A percentile compares a stretch with the other conserved stretches of the same genome.
Conservation (phyloP, 345 rosid species). For the Populus deltoides region DNA sequence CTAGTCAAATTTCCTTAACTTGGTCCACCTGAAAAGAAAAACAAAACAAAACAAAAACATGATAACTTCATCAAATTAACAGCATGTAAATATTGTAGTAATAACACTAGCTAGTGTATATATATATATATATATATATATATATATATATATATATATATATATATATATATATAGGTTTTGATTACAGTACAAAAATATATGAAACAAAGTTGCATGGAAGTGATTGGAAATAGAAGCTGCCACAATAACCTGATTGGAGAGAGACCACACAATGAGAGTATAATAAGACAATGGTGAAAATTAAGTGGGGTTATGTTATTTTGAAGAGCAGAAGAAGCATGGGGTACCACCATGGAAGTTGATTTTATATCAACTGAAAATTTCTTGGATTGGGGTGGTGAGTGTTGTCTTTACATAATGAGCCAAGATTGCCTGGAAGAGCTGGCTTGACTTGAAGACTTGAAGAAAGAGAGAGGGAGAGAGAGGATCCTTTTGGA, state of each 20-base stretch:
- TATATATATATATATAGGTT: background rate
- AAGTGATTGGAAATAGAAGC: background rate
- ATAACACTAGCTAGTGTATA: background rate
- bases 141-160: background rate
- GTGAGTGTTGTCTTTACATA: background rate
- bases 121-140: background rate
- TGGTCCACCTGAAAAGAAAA: slow-evolving; percentile 22
- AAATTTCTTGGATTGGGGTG: slow-evolving; percentile 2
- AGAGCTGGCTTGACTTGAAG: slow-evolving; percentile 15
- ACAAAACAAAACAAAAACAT: background rate
- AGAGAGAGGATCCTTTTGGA: slow-evolving; percentile 31
- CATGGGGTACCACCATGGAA: slow-evolving; percentile 30
- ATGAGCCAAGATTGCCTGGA: slow-evolving; percentile 1
- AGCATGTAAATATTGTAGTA: background rate
- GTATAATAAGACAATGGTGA: slow-evolving; percentile 20
- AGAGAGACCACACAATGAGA: background rate
- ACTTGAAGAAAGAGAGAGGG: background rate
- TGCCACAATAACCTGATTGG: slow-evolving; percentile 14
- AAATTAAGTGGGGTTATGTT: slow-evolving; percentile 12
- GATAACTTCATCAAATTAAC: background rate
- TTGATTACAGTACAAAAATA: background rate
- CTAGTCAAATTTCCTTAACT: slow-evolving; percentile 14
- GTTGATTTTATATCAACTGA: slow-evolving; percentile 14
- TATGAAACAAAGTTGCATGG: slow-evolving; percentile 13
- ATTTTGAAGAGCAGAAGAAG: slow-evolving; percentile 14